A percentile compares a stretch with the other conserved stretches of the same genome.
Evolutionary conservation across 306 rosid genomes (phyloP).

Genomic region (Trifolium pratense): DNA sequence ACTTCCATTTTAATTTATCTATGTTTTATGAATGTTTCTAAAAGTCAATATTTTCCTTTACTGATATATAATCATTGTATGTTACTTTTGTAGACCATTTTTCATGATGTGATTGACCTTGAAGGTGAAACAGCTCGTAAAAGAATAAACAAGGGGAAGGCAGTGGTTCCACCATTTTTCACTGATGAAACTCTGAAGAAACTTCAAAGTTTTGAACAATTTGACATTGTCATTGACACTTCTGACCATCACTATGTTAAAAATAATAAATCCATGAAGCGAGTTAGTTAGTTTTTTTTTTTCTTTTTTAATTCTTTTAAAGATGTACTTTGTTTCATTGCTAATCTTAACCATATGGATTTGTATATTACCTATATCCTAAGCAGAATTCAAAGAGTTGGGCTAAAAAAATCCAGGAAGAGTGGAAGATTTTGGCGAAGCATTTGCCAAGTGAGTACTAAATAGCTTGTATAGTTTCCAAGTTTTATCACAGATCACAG

Average conservation of each 20-base stretch:
- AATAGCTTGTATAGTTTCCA: conserved; percentile 31
- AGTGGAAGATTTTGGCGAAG: conserved; percentile 77
- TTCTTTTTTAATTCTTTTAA: neutral
- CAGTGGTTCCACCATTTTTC: conserved; percentile 38
- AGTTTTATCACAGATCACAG: neutral
- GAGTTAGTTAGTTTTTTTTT: conserved; percentile 39
- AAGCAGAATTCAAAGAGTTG: conserved; percentile 58
- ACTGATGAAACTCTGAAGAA: conserved; percentile 56
- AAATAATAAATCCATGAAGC: conserved; percentile 46
- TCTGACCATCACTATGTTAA: conserved; percentile 64
- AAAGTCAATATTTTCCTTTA: neutral
- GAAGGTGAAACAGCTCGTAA: conserved; percentile 53
- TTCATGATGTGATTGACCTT: conserved; percentile 68
- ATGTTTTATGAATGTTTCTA: conserved; percentile 7
- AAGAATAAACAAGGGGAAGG: conserved; percentile 63
- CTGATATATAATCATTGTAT: conserved; percentile 7
- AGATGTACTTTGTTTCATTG: conserved; percentile 10
- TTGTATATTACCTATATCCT: conserved; percentile 39
- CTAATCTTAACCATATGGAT: conserved; percentile 11
- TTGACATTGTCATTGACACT: conserved; percentile 74
- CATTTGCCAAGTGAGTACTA: conserved; percentile 73
- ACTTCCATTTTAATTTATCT: neutral
- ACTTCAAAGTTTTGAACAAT: conserved; percentile 65
- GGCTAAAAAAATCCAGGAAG: conserved; percentile 76
- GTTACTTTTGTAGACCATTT: conserved; percentile 50